phyloP scores from a whole-genome alignment of 2,329 filamentous ascomycete genomes.

The Apiospora sp. region DNA sequence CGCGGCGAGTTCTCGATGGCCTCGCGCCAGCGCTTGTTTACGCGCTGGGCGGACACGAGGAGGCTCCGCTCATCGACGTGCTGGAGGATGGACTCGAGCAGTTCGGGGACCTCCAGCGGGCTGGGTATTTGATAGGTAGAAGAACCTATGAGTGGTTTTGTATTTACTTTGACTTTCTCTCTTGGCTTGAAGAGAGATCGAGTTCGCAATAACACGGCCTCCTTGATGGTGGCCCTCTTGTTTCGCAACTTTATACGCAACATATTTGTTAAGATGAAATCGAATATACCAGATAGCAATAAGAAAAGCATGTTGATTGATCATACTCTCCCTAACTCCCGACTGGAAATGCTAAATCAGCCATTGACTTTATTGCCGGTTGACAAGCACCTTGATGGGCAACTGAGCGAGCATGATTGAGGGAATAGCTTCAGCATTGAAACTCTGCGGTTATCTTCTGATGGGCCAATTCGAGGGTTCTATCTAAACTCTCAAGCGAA shows the following conservation, averaged over 20 bases:
- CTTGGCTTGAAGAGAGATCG: neutral
- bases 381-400: neutral
- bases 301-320: neutral
- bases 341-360: neutral
- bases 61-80: constrained; percentile 24
- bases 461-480: neutral
- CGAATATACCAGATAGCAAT: neutral
- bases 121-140: neutral
- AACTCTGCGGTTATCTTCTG: neutral
- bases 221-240: neutral
- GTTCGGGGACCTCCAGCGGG: constrained; percentile 22
- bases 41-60: constrained; percentile 26
- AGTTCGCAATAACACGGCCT: neutral
- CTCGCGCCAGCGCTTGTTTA: constrained; percentile 24
- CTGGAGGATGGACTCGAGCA: constrained; percentile 29
- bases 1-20: constrained; percentile 19
- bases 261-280: neutral
- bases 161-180: neutral
- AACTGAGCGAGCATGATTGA: neutral
- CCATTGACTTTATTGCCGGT: neutral
- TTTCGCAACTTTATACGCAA: neutral
- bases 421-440: neutral
- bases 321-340: neutral
- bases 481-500: neutral
- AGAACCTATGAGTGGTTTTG: neutral